These are phyloP conservation scores for Endotrypanum monterogeii DNA, from an alignment of 208 protist species.

Conservation along the genomic window DNA sequence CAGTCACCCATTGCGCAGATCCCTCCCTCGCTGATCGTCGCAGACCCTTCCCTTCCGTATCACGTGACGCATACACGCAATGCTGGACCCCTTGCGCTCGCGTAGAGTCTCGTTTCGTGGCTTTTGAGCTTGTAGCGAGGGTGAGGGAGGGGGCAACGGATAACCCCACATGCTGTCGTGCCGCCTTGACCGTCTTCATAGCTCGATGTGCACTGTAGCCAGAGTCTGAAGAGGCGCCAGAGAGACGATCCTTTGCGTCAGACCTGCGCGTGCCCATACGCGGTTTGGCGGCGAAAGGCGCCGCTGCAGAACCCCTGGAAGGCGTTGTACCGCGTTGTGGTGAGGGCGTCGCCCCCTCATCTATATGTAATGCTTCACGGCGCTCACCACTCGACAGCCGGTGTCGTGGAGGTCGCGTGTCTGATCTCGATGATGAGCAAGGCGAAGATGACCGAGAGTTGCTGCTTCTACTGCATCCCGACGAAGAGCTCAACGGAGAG, in stretches of 20 bases:
- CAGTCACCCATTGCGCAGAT: not conserved
- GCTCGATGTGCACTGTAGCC: not conserved
- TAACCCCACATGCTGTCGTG: not conserved
- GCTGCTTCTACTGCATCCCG: conserved; percentile 5
- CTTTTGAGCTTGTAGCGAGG: not conserved
- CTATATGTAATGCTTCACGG: not conserved
- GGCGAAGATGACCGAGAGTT: conserved; percentile 1
- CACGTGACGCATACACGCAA: conserved; percentile 3
- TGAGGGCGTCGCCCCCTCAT: not conserved
- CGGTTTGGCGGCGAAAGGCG: not conserved
- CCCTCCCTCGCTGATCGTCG: not conserved
- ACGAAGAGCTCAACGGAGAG: not conserved
- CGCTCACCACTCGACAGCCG: not conserved
- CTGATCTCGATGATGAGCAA: not conserved
- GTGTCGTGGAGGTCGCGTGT: not conserved
- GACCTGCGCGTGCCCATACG: not conserved
- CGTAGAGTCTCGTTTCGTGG: not conserved
- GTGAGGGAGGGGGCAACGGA: not conserved
- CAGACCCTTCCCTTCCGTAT: not conserved
- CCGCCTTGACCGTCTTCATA: not conserved
- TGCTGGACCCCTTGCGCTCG: not conserved
- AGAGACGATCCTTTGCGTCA: not conserved
- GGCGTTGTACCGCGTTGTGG: not conserved
- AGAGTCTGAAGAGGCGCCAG: conserved; percentile 2
- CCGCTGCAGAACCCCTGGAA: conserved; percentile 2